Evolutionary conservation across 202 grass and related monocot genomes (phyloP).

Genomic region (Panicum hallii): DNA sequence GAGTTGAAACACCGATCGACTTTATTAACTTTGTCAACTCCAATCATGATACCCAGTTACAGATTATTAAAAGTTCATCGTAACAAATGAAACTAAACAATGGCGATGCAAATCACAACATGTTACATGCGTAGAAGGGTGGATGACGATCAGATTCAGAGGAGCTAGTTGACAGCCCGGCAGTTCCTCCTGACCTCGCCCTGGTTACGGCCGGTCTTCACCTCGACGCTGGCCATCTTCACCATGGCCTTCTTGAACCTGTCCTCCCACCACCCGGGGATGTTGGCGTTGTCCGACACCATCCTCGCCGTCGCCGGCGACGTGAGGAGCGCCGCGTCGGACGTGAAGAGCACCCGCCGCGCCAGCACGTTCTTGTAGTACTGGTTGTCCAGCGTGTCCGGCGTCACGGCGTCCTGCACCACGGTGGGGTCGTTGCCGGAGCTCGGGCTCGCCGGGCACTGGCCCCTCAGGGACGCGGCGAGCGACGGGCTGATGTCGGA

Average conservation of each 20-base stretch:
- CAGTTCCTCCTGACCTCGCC: conserved; percentile 51
- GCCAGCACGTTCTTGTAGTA: conserved; percentile 50
- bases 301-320: not conserved
- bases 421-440: conserved; percentile 6
- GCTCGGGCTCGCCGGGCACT: conserved; percentile 34
- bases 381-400: conserved; percentile 34
- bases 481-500: conserved; percentile 24
- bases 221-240: conserved; percentile 44
- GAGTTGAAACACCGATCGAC: not conserved
- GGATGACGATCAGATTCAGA: not conserved
- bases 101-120: not conserved
- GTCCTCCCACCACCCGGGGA: conserved; percentile 32
- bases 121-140: not conserved
- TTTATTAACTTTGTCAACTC: not conserved
- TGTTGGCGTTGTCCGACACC: conserved; percentile 23
- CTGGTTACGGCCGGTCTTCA: conserved; percentile 3
- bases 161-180: conserved; percentile 41
- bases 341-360: conserved; percentile 44
- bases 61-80: not conserved
- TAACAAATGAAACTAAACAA: not conserved
- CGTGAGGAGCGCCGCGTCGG: conserved; percentile 32
- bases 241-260: conserved; percentile 44
- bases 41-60: not conserved
- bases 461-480: not conserved
- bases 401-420: conserved; percentile 32